These are phyloP conservation scores for Saccharomycopsis schoenii DNA, from an alignment of 805 yeast genomes.

Conservation along the genomic window DNA sequence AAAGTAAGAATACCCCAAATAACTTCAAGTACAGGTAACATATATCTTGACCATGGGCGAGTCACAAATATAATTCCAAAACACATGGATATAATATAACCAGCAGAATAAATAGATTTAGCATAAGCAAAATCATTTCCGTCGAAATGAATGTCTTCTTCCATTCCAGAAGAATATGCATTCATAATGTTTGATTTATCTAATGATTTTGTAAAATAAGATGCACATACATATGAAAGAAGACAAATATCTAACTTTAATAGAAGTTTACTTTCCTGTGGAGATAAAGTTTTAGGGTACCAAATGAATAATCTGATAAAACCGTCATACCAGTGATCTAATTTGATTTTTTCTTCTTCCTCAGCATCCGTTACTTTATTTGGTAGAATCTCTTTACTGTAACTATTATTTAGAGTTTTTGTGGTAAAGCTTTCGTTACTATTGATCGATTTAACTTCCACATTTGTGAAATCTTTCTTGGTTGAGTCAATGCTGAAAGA, in stretches of 20 bases:
- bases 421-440: background rate
- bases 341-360: background rate
- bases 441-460: background rate
- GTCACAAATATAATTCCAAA: slow-evolving; percentile 19
- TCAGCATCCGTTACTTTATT: background rate
- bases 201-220: slow-evolving; percentile 35
- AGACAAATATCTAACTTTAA: slow-evolving; percentile 8
- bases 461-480: background rate
- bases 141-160: slow-evolving; percentile 42
- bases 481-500: background rate
- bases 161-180: slow-evolving; percentile 62
- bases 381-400: background rate
- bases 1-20: slow-evolving; percentile 14
- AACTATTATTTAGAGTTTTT: background rate
- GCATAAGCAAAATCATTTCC: slow-evolving; percentile 31
- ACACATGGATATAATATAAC: background rate
- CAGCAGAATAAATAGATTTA: background rate
- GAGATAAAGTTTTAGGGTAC: slow-evolving; percentile 13
- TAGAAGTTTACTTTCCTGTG: slow-evolving; percentile 13
- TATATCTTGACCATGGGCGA: slow-evolving; percentile 4
- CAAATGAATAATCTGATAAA: slow-evolving; percentile 3
- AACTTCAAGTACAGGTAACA: slow-evolving; percentile 10
- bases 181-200: slow-evolving; percentile 52
- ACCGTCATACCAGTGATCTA: background rate
- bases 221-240: slow-evolving; percentile 2